These are phyloP conservation scores for Saccharomycopsis fodiens DNA, from an alignment of 805 yeast species.

Conservation along the genomic window DNA sequence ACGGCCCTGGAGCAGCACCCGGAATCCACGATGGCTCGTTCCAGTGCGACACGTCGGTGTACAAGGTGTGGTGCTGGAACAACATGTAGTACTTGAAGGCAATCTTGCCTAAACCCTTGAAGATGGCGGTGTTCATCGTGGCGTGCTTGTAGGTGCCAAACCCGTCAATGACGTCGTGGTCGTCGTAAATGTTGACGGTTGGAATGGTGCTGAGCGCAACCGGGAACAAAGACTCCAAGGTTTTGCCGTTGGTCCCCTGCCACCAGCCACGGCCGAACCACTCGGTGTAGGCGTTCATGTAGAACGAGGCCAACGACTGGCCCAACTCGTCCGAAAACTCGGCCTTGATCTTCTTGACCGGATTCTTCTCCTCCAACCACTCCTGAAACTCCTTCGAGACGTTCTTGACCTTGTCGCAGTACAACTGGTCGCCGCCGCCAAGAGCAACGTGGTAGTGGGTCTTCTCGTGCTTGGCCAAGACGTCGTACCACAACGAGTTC, in stretches of 20 bases:
- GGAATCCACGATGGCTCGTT: conserved; percentile 54
- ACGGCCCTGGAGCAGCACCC: conserved; percentile 55
- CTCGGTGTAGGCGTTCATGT: conserved; percentile 61
- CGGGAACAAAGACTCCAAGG: conserved; percentile 63
- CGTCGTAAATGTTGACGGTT: conserved; percentile 79
- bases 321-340: conserved; percentile 40
- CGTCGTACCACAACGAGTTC: conserved; percentile 84
- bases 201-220: conserved; percentile 79
- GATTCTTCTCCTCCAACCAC: conserved; percentile 55
- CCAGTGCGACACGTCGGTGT: conserved; percentile 32
- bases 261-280: conserved; percentile 93
- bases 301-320: conserved; percentile 54
- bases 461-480: conserved; percentile 53
- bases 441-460: conserved; percentile 84
- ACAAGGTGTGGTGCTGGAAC: conserved; percentile 78
- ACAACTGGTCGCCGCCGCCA: conserved; percentile 97
- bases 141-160: conserved; percentile 78
- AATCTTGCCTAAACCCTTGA: conserved; percentile 61
- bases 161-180: conserved; percentile 95
- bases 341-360: conserved; percentile 38
- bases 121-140: conserved; percentile 67
- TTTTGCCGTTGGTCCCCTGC: conserved; percentile 60
- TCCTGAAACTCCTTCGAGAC: conserved; percentile 43
- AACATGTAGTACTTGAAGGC: conserved; percentile 86
- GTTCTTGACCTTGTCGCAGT: conserved; percentile 72